phyloP scores from a whole-genome alignment of 75 land plant genomes.

The Sequoiadendron giganteum region DNA sequence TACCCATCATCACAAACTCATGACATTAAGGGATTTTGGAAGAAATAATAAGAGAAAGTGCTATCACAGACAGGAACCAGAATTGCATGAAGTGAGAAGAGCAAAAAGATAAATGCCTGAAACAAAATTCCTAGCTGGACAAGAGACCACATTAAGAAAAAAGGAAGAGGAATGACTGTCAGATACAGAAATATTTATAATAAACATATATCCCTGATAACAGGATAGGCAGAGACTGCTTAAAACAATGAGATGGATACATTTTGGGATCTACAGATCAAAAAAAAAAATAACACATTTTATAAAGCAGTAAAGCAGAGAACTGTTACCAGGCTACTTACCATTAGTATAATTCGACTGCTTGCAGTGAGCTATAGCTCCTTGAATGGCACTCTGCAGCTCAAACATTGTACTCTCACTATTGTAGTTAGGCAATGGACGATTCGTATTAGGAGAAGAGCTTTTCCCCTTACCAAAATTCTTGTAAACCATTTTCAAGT shows the following conservation, averaged over 20 bases:
- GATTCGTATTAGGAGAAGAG: background rate
- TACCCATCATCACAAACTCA: background rate
- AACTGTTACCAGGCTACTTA: background rate
- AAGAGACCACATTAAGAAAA: background rate
- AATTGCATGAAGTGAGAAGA: background rate
- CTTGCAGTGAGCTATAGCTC: constrained; percentile 40
- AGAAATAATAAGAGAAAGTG: background rate
- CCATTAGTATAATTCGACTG: constrained; percentile 16
- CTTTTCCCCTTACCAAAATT: background rate
- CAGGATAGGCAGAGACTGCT: background rate
- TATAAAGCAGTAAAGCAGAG: too few species aligned
- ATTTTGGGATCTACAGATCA: background rate
- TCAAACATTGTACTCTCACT: constrained; percentile 20
- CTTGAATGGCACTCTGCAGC: constrained; percentile 32
- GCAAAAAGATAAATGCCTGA: too few species aligned
- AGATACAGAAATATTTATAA: background rate
- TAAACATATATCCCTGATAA: too few species aligned
- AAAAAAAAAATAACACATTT: too few species aligned
- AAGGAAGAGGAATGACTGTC: background rate
- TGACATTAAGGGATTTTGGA: background rate
- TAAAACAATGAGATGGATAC: background rate
- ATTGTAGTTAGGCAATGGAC: background rate
- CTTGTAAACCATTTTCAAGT: constrained; percentile 1
- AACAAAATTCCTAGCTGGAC: background rate
- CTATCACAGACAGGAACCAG: background rate